A percentile compares a stretch with the other conserved stretches of the same genome.
These are phyloP conservation scores for Neoscytalidium dimidiatum DNA, from an alignment of 2,329 filamentous ascomycete species.

Conservation along the genomic window DNA sequence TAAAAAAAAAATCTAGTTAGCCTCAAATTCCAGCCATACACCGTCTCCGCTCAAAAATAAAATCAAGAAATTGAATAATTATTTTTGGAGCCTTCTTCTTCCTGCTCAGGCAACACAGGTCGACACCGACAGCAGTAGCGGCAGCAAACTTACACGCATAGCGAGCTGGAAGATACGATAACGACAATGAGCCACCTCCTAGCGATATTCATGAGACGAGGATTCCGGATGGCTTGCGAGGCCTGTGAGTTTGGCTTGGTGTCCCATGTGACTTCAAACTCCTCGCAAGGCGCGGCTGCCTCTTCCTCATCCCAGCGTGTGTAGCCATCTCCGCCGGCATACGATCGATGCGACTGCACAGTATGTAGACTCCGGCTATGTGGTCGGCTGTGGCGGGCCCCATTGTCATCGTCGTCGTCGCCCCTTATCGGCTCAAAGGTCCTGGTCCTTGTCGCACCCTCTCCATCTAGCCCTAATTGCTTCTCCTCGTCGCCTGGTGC, in stretches of 20 bases:
- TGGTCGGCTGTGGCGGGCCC: not conserved
- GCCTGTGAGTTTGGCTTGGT: conserved; percentile 65
- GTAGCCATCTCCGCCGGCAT: conserved; percentile 41
- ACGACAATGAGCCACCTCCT: conserved; percentile 79
- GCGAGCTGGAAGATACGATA: conserved; percentile 71
- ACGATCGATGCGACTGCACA: conserved; percentile 26
- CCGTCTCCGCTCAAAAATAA: not conserved
- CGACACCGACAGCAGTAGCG: not conserved
- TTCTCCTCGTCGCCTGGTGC: conserved; percentile 3
- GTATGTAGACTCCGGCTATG: conserved; percentile 15
- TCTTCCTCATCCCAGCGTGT: conserved; percentile 34
- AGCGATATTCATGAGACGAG: conserved; percentile 65
- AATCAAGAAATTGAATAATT: not conserved
- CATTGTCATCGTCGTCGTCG: conserved; percentile 6
- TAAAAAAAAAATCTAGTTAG: conserved; percentile 3
- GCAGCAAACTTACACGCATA: conserved; percentile 72
- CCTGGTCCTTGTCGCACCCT: conserved; percentile 8
- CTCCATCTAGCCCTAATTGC: conserved; percentile 5
- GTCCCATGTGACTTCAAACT: conserved; percentile 75
- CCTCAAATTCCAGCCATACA: conserved; percentile 7
- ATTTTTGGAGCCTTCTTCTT: conserved; percentile 18
- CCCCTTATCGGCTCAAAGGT: conserved; percentile 17
- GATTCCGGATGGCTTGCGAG: conserved; percentile 52
- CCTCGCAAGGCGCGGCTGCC: conserved; percentile 36
- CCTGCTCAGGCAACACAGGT: conserved; percentile 13